Evolutionary conservation across 2,329 filamentous ascomycete genomes (phyloP).

Genomic region (Blastomyces gilchristii): DNA sequence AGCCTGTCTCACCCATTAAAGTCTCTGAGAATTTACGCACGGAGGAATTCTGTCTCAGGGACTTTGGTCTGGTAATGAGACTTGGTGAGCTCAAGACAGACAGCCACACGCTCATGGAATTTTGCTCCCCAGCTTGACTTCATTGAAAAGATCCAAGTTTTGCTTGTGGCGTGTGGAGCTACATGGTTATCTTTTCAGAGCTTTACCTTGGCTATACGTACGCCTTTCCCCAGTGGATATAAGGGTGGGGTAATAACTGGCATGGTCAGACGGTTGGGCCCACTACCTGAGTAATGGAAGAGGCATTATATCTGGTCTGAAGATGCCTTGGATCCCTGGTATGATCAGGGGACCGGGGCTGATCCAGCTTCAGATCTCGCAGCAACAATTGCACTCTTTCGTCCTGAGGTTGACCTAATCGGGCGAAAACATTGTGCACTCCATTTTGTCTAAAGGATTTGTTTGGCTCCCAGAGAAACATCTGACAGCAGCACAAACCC

Average conservation of each 20-base stretch:
- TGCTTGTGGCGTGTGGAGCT: slow-evolving; percentile 26
- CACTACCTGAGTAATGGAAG: slow-evolving; percentile 22
- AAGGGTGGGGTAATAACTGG: slow-evolving; percentile 17
- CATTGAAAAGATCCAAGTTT: slow-evolving; percentile 19
- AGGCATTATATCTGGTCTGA: slow-evolving; percentile 14
- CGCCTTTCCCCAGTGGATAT: slow-evolving; percentile 15
- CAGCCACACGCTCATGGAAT: slow-evolving; percentile 16
- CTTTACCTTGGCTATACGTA: slow-evolving; percentile 18
- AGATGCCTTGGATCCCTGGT: slow-evolving; percentile 20
- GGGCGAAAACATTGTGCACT: no score
- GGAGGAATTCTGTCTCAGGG: slow-evolving; percentile 23
- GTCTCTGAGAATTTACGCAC: slow-evolving; percentile 18
- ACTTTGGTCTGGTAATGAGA: slow-evolving; percentile 23
- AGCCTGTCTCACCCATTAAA: slow-evolving; percentile 18
- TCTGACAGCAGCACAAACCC: no score
- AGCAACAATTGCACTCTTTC: background rate
- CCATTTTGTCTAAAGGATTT: no score
- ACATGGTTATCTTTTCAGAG: slow-evolving; percentile 22
- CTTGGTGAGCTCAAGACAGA: slow-evolving; percentile 9
- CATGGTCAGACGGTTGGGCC: slow-evolving; percentile 19
- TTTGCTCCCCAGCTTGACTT: slow-evolving; percentile 23
- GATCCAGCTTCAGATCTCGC: background rate
- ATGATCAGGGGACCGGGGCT: slow-evolving; percentile 17
- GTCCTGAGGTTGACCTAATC: no score
- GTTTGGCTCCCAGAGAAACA: no score